Evolutionary conservation across 1,284 basidiomycete genomes (phyloP).

Genomic region (Apiotrichum veenhuisii): DNA sequence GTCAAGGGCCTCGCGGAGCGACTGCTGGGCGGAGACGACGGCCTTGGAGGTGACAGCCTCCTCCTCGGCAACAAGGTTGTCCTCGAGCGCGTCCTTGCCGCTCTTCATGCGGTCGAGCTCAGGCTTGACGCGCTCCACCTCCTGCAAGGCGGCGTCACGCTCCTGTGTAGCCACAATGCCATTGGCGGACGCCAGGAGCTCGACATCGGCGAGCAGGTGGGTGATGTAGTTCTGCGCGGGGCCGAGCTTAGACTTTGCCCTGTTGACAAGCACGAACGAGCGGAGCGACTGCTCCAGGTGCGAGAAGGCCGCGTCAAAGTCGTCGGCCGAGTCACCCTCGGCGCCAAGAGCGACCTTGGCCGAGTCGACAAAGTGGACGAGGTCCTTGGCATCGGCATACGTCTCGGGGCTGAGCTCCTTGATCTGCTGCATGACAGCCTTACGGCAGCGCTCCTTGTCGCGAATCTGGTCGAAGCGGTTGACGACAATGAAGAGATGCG

Average conservation of each 20-base stretch:
- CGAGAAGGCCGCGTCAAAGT: conserved; percentile 68
- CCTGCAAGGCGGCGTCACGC: conserved; percentile 66
- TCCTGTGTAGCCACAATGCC: conserved; percentile 77
- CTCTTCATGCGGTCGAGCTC: conserved; percentile 81
- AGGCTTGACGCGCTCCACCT: conserved; percentile 70
- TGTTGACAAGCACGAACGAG: conserved; percentile 92
- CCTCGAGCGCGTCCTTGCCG: conserved; percentile 70
- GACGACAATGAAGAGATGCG: conserved; percentile 96
- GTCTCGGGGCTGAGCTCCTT: conserved; percentile 86
- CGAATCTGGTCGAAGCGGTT: conserved; percentile 93
- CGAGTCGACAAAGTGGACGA: conserved; percentile 98
- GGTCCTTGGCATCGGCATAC: conserved; percentile 82
- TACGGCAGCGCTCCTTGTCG: conserved; percentile 90
- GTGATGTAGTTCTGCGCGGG: conserved; percentile 92
- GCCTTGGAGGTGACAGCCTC: conserved; percentile 66
- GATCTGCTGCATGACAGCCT: conserved; percentile 90
- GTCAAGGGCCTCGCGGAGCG: conserved; percentile 70
- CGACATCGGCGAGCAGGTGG: conserved; percentile 83
- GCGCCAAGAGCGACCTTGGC: conserved; percentile 51
- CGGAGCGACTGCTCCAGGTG: conserved; percentile 87
- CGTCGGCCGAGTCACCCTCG: conserved; percentile 38
- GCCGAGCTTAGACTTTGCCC: conserved; percentile 89
- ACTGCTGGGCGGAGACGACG: conserved; percentile 57
- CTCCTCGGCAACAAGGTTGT: conserved; percentile 72
- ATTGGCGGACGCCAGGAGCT: conserved; percentile 82